Conservation (phyloP, 75 land plant genomes). For the Chamaecyparis obtusa region DNA sequence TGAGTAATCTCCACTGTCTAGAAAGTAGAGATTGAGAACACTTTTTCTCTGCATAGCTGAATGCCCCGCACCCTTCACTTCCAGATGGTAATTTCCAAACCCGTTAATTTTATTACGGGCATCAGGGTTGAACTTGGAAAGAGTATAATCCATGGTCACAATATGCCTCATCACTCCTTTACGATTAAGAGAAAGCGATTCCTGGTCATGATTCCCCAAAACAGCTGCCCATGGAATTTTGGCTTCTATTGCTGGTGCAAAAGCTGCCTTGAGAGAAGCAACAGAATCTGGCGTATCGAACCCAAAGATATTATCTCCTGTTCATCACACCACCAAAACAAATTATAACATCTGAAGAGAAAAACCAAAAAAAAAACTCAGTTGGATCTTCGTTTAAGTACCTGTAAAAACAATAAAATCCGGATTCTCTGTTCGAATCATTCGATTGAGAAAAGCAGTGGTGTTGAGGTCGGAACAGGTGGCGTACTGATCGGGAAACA, state of each 20-base stretch:
- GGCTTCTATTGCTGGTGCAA: constrained; percentile 42
- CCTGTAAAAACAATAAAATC: constrained; percentile 48
- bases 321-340: background rate
- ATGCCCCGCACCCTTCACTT: constrained; percentile 21
- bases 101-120: constrained; percentile 21
- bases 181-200: constrained; percentile 22
- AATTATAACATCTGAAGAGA: background rate
- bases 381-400: background rate
- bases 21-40: constrained; percentile 37
- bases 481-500: constrained; percentile 13
- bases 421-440: constrained; percentile 36
- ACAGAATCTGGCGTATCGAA: constrained; percentile 24
- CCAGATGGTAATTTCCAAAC: constrained; percentile 40
- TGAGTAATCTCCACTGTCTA: constrained; percentile 56
- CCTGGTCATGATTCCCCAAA: constrained; percentile 58
- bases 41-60: constrained; percentile 23
- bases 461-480: constrained; percentile 43
- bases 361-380: background rate
- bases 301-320: constrained; percentile 48
- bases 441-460: constrained; percentile 27
- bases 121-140: constrained; percentile 29
- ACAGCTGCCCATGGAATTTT: constrained; percentile 54
- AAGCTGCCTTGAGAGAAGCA: constrained; percentile 35
- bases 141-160: constrained; percentile 32
- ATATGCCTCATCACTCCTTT: constrained; percentile 35